phyloP scores from a whole-genome alignment of 106 monocot species.

The Acanthochlamys bracteata region DNA sequence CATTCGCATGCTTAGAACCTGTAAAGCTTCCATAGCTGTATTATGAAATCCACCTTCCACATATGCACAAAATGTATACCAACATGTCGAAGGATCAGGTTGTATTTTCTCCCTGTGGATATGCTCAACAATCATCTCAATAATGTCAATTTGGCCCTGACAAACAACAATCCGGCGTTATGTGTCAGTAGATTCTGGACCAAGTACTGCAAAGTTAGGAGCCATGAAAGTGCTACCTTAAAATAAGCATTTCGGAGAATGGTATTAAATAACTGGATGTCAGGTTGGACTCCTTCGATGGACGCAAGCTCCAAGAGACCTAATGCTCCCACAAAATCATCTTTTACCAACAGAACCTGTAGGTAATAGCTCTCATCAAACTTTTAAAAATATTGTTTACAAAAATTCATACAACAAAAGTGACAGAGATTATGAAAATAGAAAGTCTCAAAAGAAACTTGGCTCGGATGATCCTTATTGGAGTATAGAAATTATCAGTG shows the following conservation, averaged over 20 bases:
- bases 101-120: constrained; percentile 59
- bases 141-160: constrained; percentile 61
- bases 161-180: neutral
- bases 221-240: no score
- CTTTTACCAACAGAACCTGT: constrained; percentile 57
- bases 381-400: no score
- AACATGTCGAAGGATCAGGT: constrained; percentile 75
- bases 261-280: constrained; percentile 69
- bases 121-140: constrained; percentile 45
- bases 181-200: neutral
- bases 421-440: no score
- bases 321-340: constrained; percentile 51
- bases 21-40: constrained; percentile 78
- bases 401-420: no score
- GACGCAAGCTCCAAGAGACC: constrained; percentile 31
- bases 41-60: constrained; percentile 31
- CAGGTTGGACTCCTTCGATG: constrained; percentile 38
- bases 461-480: no score
- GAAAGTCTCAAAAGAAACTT: no score
- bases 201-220: neutral
- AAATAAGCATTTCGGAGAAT: constrained; percentile 50
- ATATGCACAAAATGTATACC: constrained; percentile 53
- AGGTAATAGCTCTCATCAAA: no score
- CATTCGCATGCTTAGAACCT: constrained; percentile 84
- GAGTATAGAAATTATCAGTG: no score